Percentiles rank a stretch among this genome's conserved stretches.
Conservation (phyloP, 2,329 filamentous ascomycete genomes). For the Arthrobotrys entomopaga region DNA sequence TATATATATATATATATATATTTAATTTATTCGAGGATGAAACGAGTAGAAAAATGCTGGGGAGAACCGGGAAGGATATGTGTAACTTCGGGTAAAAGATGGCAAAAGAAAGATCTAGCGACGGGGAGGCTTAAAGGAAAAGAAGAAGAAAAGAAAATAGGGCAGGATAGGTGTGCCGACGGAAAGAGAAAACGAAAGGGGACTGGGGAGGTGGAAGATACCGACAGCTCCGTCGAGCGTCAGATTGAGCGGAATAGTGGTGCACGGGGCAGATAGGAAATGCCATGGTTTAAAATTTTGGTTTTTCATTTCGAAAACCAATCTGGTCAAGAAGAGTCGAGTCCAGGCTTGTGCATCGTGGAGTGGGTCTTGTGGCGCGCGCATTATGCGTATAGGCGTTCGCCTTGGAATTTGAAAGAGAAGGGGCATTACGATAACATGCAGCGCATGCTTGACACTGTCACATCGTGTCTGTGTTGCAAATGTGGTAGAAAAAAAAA, state of each 20-base stretch:
- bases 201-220: slow-evolving; percentile 39
- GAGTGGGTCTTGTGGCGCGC: slow-evolving; percentile 31
- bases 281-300: slow-evolving; percentile 43
- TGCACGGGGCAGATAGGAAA: slow-evolving; percentile 22
- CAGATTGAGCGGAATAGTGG: slow-evolving; percentile 48
- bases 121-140: slow-evolving; percentile 36
- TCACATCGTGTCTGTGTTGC: slow-evolving; percentile 38
- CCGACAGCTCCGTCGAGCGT: slow-evolving; percentile 46
- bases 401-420: slow-evolving; percentile 34
- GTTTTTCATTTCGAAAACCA: slow-evolving; percentile 22
- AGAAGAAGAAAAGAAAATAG: background rate
- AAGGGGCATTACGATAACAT: slow-evolving; percentile 22
- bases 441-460: background rate
- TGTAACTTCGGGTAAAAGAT: slow-evolving; percentile 50
- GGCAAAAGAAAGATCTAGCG: slow-evolving; percentile 45
- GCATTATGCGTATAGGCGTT: slow-evolving; percentile 29
- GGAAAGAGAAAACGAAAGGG: slow-evolving; percentile 10
- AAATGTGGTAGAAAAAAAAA: slow-evolving; percentile 37
- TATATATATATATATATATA: slow-evolving; percentile 29
- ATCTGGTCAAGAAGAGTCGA: slow-evolving; percentile 1
- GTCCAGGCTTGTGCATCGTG: slow-evolving; percentile 21
- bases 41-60: slow-evolving; percentile 23
- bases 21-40: slow-evolving; percentile 47
- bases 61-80: slow-evolving; percentile 33
- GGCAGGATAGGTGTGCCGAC: slow-evolving; percentile 32